phyloP scores from a whole-genome alignment of 805 yeast species.

The Metschnikowia kofuensis region DNA sequence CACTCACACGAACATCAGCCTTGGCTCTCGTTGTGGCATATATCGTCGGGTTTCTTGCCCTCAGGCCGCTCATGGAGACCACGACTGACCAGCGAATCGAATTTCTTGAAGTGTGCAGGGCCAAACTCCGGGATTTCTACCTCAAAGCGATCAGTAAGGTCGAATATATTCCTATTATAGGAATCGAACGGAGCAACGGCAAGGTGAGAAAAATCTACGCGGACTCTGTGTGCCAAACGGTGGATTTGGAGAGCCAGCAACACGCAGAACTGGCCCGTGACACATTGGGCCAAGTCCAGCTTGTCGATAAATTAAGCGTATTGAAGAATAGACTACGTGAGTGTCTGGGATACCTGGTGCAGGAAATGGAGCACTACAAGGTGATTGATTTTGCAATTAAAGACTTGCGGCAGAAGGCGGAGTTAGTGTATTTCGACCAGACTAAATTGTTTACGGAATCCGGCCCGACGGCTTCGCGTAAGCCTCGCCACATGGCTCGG shows the following conservation, averaged over 20 bases:
- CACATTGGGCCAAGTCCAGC: conserved; percentile 23
- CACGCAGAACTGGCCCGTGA: conserved; percentile 21
- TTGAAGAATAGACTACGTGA: conserved; percentile 22
- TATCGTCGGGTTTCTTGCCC: conserved; percentile 28
- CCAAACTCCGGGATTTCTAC: conserved; percentile 34
- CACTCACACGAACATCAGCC: conserved; percentile 36
- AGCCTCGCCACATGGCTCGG: conserved; percentile 24
- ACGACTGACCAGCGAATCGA: conserved; percentile 31
- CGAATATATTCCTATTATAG: conserved; percentile 38
- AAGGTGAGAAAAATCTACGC: conserved; percentile 29
- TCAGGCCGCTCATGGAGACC: conserved; percentile 35
- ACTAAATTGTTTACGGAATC: conserved; percentile 25
- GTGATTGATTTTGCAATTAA: conserved; percentile 28
- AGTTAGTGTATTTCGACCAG: conserved; percentile 32
- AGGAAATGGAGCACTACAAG: conserved; percentile 34
- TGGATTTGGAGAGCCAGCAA: conserved; percentile 21
- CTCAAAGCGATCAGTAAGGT: conserved; percentile 33
- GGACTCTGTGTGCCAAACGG: conserved; percentile 40
- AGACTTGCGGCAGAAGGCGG: conserved; percentile 36
- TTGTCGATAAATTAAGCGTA: conserved; percentile 23
- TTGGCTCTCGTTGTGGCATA: conserved; percentile 27
- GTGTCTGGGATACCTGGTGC: conserved; percentile 26
- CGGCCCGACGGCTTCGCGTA: conserved; percentile 7
- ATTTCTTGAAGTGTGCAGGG: conserved; percentile 31
- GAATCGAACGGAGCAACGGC: conserved; percentile 26